Conservation (phyloP, 495 filamentous ascomycete species). For the Trichoderma gamsii region DNA sequence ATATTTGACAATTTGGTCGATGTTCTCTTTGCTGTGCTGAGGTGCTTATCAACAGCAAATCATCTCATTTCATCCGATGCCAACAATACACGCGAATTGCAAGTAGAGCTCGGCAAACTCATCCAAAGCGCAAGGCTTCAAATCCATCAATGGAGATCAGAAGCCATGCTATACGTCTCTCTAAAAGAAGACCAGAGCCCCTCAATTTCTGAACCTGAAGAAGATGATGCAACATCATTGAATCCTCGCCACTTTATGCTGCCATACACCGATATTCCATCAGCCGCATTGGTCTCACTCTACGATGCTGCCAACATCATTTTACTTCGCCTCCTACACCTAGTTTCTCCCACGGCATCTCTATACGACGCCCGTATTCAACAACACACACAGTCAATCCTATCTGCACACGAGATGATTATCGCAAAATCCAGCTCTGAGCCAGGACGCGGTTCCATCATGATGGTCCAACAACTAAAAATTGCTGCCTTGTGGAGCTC, state of each 20-base stretch:
- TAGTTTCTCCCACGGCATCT: background rate
- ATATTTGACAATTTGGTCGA: background rate
- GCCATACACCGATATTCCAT: conserved; percentile 1
- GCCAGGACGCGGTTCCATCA: conserved; percentile 8
- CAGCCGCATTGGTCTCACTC: conserved; percentile 1
- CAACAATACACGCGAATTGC: background rate
- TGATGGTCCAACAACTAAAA: conserved; percentile 12
- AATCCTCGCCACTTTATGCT: background rate
- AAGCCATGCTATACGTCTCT: background rate
- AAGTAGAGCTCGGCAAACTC: background rate
- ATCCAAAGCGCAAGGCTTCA: conserved; percentile 10
- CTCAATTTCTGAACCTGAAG: background rate
- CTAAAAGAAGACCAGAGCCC: background rate
- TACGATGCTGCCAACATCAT: conserved; percentile 12
- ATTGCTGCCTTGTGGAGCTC: conserved; percentile 1
- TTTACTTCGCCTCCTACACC: background rate
- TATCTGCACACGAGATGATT: background rate
- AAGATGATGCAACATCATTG: background rate
- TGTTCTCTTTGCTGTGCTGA: background rate
- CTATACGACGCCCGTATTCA: background rate
- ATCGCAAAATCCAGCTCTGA: background rate
- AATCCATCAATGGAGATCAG: background rate
- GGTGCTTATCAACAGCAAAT: background rate
- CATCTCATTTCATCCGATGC: background rate
- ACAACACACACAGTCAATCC: conserved; percentile 1